Percentiles rank a stretch among this genome's conserved stretches.
These are phyloP conservation scores for Microbotryum silenes-acaulis DNA, from an alignment of 1,284 basidiomycete genomes.

Conservation along the genomic window DNA sequence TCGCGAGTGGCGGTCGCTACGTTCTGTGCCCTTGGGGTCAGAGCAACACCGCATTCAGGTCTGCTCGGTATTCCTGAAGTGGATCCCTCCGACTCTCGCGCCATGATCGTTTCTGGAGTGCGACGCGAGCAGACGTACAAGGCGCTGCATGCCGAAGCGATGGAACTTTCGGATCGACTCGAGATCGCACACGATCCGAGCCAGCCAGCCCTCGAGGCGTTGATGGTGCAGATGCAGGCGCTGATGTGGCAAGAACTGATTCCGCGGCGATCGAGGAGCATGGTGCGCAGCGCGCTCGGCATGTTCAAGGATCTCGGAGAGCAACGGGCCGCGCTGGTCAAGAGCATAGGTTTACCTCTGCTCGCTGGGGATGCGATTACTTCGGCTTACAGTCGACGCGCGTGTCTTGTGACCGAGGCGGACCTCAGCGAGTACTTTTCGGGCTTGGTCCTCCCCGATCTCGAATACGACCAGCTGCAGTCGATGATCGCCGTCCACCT, in stretches of 20 bases:
- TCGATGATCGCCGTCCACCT: slow-evolving; percentile 2
- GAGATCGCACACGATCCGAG: slow-evolving; percentile 6
- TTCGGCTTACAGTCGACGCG: slow-evolving; percentile 12
- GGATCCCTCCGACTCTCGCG: not conserved
- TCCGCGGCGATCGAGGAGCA: slow-evolving; percentile 5
- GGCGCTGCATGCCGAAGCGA: slow-evolving; percentile 2
- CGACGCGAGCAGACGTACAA: slow-evolving; percentile 17
- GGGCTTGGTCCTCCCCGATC: not conserved
- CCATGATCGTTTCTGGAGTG: slow-evolving; percentile 7
- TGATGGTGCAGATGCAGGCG: slow-evolving; percentile 12
- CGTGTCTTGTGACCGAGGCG: slow-evolving; percentile 8
- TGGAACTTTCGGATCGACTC: slow-evolving; percentile 12
- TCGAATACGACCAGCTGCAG: slow-evolving; percentile 2
- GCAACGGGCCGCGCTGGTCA: not conserved
- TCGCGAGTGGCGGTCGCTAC: slow-evolving; percentile 10
- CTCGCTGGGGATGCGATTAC: slow-evolving; percentile 7
- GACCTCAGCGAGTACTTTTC: slow-evolving; percentile 12
- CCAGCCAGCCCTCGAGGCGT: slow-evolving; percentile 12
- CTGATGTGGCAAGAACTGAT: slow-evolving; percentile 20
- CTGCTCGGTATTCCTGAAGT: slow-evolving; percentile 13
- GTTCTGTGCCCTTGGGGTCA: slow-evolving; percentile 21
- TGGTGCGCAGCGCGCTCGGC: slow-evolving; percentile 10
- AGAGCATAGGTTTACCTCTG: slow-evolving; percentile 8
- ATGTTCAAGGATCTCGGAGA: slow-evolving; percentile 13
- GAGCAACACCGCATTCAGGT: slow-evolving; percentile 18